phyloP scores from a whole-genome alignment of 306 rosid species.

The Fragaria vesca region DNA sequence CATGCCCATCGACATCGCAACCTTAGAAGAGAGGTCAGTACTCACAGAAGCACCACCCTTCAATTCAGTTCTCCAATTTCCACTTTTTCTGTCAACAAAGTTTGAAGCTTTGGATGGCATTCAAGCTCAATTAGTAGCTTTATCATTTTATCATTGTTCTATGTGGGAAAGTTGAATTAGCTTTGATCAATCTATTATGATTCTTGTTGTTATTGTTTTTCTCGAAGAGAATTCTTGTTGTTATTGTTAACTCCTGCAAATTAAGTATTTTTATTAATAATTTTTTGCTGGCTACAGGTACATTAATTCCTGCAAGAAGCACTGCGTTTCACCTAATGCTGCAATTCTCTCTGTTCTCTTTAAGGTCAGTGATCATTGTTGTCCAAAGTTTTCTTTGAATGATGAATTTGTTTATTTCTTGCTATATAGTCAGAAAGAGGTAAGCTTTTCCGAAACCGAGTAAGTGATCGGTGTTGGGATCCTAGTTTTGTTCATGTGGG shows the following conservation, averaged over 20 bases:
- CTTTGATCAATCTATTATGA: not conserved
- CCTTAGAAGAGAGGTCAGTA: conserved; percentile 50
- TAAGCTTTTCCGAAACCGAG: not conserved
- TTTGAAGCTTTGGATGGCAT: not conserved
- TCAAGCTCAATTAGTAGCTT: not conserved
- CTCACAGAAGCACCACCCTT: not conserved
- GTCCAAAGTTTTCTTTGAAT: not conserved
- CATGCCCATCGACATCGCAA: conserved; percentile 51
- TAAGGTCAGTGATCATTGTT: conserved; percentile 51
- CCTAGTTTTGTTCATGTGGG: not conserved
- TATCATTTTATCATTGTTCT: not conserved
- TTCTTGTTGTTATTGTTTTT: not conserved
- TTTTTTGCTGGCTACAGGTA: conserved; percentile 51
- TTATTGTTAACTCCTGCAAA: not conserved
- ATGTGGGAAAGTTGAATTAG: not conserved
- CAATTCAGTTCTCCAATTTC: not conserved
- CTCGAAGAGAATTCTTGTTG: not conserved
- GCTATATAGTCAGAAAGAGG: not conserved
- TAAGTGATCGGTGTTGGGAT: not conserved
- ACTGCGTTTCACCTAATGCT: conserved; percentile 52
- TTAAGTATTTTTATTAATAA: not conserved
- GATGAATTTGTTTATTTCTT: not conserved
- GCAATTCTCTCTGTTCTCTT: conserved; percentile 53
- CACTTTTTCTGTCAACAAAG: not conserved
- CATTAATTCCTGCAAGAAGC: conserved; percentile 58